phyloP scores from a whole-genome alignment of 2,329 filamentous ascomycete species.

The Corniculantispora saksenae region DNA sequence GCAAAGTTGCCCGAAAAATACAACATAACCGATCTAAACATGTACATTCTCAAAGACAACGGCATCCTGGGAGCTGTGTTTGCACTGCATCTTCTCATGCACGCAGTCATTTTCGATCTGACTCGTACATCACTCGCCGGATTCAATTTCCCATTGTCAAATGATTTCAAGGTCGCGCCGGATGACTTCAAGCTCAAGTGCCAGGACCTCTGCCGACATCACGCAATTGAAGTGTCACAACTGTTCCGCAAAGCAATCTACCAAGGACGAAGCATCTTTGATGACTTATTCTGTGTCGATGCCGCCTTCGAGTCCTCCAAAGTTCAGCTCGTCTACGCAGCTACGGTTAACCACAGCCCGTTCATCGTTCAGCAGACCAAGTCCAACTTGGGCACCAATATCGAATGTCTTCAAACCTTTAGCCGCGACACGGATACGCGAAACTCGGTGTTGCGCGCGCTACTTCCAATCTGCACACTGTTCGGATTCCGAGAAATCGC shows the following conservation, averaged over 20 bases:
- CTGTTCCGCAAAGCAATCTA: slow-evolving; percentile 24
- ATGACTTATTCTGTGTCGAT: slow-evolving; percentile 27
- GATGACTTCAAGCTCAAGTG: slow-evolving; percentile 24
- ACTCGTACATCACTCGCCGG: slow-evolving; percentile 28
- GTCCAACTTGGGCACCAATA: slow-evolving; percentile 26
- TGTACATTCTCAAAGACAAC: slow-evolving; percentile 25
- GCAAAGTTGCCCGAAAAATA: slow-evolving; percentile 27
- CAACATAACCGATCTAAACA: slow-evolving; percentile 25
- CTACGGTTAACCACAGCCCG: slow-evolving; percentile 25
- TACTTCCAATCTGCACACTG: slow-evolving; percentile 25
- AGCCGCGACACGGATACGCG: slow-evolving; percentile 23
- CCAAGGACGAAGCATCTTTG: slow-evolving; percentile 23
- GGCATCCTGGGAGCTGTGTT: slow-evolving; percentile 27
- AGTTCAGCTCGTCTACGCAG: slow-evolving; percentile 29
- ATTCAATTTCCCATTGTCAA: slow-evolving; percentile 29
- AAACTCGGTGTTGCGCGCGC: slow-evolving; percentile 23
- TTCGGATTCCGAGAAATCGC: slow-evolving; percentile 27
- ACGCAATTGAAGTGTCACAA: slow-evolving; percentile 27
- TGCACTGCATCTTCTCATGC: slow-evolving; percentile 28
- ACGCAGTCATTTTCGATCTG: slow-evolving; percentile 28
- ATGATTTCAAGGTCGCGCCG: slow-evolving; percentile 26
- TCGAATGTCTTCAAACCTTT: slow-evolving; percentile 24
- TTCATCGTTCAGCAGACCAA: slow-evolving; percentile 23
- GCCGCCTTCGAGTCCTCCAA: slow-evolving; percentile 29
- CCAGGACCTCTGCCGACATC: slow-evolving; percentile 26